Evolutionary conservation across 345 rosid genomes (phyloP).

Genomic region (Litchi chinensis): DNA sequence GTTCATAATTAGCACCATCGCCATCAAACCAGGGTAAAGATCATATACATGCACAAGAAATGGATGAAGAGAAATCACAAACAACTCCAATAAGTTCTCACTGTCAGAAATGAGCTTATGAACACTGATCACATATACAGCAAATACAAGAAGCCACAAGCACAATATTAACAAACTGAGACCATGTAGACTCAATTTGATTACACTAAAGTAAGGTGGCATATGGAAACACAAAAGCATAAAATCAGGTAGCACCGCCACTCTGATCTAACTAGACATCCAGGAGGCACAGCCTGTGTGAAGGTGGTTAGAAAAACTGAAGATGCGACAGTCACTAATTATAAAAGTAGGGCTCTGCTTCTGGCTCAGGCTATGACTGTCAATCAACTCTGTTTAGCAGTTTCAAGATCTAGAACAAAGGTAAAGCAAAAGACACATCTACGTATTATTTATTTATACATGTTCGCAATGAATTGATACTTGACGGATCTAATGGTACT

Average conservation of each 20-base stretch:
- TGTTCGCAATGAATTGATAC: slow-evolving; percentile 3
- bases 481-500: not conserved
- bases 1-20: not conserved
- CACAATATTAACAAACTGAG: not conserved
- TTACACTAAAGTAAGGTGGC: not conserved
- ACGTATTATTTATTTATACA: not conserved
- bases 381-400: not conserved
- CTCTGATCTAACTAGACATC: not conserved
- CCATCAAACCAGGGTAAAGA: not conserved
- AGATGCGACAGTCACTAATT: not conserved
- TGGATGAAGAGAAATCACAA: no score
- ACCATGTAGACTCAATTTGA: not conserved
- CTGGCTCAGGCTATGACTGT: not conserved
- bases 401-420: not conserved
- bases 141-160: not conserved
- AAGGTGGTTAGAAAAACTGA: not conserved
- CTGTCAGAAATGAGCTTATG: not conserved
- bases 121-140: not conserved
- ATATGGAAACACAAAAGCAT: not conserved
- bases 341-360: not conserved
- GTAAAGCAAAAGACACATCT: not conserved
- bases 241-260: not conserved
- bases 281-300: not conserved
- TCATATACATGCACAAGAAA: not conserved
- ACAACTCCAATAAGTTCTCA: not conserved